A percentile compares a stretch with the other conserved stretches of the same genome.
Conservation (phyloP, 2,329 filamentous ascomycete species). For the Sclerotinia glacialis region DNA sequence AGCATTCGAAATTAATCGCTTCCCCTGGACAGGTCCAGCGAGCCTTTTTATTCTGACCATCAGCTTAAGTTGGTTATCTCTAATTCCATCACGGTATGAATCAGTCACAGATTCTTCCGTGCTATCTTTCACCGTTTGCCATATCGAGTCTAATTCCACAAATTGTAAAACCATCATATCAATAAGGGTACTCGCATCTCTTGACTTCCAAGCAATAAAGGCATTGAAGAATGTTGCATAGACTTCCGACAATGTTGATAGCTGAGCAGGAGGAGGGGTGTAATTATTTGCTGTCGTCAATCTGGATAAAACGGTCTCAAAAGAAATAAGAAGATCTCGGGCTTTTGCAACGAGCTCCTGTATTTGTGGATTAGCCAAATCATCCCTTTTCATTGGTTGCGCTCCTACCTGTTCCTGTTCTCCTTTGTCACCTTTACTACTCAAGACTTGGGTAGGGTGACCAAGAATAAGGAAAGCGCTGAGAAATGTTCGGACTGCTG, state of each 20-base stretch:
- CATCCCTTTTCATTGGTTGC: slow-evolving; percentile 49
- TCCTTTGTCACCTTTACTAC: slow-evolving; percentile 61
- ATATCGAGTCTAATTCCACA: slow-evolving; percentile 78
- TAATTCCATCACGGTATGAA: slow-evolving; percentile 76
- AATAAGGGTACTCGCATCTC: slow-evolving; percentile 73
- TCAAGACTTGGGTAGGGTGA: slow-evolving; percentile 74
- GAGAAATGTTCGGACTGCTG: slow-evolving; percentile 70
- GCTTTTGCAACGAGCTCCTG: slow-evolving; percentile 76
- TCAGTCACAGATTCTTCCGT: slow-evolving; percentile 69
- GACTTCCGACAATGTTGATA: slow-evolving; percentile 62
- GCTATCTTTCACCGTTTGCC: slow-evolving; percentile 77
- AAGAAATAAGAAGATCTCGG: slow-evolving; percentile 72
- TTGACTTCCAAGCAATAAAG: slow-evolving; percentile 80
- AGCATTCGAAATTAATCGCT: slow-evolving; percentile 70
- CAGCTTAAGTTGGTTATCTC: slow-evolving; percentile 75
- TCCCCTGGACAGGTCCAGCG: slow-evolving; percentile 68
- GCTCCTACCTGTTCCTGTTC: slow-evolving; percentile 56
- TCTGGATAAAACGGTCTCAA: slow-evolving; percentile 69
- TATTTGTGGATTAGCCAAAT: slow-evolving; percentile 59
- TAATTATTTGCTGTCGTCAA: slow-evolving; percentile 65
- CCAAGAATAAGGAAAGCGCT: slow-evolving; percentile 78
- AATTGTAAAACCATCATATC: slow-evolving; percentile 86
- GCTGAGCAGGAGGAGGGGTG: slow-evolving; percentile 60
- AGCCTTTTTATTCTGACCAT: slow-evolving; percentile 77
- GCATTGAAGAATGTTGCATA: slow-evolving; percentile 75